Percentiles rank a stretch among this genome's conserved stretches.
Conservation (phyloP, 129 eudicot genomes). For the Smallanthus sonchifolius region DNA sequence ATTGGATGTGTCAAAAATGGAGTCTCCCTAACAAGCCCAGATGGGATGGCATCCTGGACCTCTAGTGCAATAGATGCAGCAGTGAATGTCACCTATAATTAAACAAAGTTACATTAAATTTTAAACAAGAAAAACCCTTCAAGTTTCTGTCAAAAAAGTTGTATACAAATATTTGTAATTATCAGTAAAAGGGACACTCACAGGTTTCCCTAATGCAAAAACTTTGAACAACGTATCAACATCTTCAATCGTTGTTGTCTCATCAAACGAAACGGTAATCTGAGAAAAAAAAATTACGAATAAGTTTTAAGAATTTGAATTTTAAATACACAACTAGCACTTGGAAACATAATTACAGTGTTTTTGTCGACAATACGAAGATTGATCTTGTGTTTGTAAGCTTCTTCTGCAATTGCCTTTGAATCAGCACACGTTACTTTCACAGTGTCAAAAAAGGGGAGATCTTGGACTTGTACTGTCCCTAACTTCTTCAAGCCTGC, state of each 20-base stretch:
- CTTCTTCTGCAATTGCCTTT: slow-evolving; percentile 69
- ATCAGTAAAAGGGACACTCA: slow-evolving; percentile 30
- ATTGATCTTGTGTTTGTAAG: slow-evolving; percentile 69
- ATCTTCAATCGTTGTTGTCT: slow-evolving; percentile 88
- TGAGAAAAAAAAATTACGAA: slow-evolving; percentile 20
- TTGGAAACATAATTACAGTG: slow-evolving; percentile 45
- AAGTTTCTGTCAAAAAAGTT: background rate
- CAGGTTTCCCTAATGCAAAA: slow-evolving; percentile 73
- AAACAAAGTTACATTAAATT: background rate
- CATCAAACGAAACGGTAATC: slow-evolving; percentile 92
- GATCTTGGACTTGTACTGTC: slow-evolving; percentile 74
- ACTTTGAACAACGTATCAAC: slow-evolving; percentile 85
- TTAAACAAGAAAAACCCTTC: background rate
- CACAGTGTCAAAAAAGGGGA: slow-evolving; percentile 93
- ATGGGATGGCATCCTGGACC: slow-evolving; percentile 62
- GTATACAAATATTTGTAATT: background rate
- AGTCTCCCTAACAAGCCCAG: slow-evolving; percentile 78
- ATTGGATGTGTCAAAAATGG: slow-evolving; percentile 71
- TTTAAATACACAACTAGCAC: background rate
- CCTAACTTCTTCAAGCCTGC: slow-evolving; percentile 84
- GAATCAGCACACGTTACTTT: slow-evolving; percentile 73
- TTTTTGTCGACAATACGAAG: slow-evolving; percentile 74
- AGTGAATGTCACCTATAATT: slow-evolving; percentile 62
- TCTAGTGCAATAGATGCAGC: slow-evolving; percentile 86
- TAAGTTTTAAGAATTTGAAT: background rate